These are phyloP conservation scores for Phanerochaete carnosa DNA, from an alignment of 768 basidiomycete genomes.

Conservation along the genomic window DNA sequence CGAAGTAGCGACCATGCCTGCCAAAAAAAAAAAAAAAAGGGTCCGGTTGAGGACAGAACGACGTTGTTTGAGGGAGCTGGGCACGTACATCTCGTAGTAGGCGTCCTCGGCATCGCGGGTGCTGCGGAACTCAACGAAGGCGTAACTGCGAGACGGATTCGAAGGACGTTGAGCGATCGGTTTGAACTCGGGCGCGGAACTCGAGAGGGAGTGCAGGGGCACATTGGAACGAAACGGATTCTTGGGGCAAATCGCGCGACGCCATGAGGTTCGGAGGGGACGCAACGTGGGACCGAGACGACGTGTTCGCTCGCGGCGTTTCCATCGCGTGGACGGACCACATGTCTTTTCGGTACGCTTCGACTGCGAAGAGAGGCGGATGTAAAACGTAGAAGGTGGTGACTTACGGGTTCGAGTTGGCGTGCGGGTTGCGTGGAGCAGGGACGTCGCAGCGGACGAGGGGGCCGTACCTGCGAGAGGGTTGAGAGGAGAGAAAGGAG, in stretches of 20 bases:
- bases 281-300: conserved; percentile 11
- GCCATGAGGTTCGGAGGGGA: conserved; percentile 7
- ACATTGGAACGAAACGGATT: conserved; percentile 26
- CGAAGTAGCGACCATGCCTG: conserved; percentile 77
- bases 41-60: not conserved
- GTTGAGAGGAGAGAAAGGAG: not conserved
- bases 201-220: conserved; percentile 20
- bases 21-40: not conserved
- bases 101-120: conserved; percentile 79
- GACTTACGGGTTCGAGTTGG: conserved; percentile 82
- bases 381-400: conserved; percentile 14
- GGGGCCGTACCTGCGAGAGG: conserved; percentile 63
- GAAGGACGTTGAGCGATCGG: conserved; percentile 56
- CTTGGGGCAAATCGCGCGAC: conserved; percentile 8
- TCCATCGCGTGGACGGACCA: conserved; percentile 12
- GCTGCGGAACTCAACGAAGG: conserved; percentile 82
- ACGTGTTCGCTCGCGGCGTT: conserved; percentile 15
- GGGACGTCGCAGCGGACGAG: conserved; percentile 89
- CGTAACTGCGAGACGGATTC: conserved; percentile 62
- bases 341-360: conserved; percentile 22
- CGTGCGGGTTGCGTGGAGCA: conserved; percentile 75
- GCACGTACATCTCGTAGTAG: conserved; percentile 75
- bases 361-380: conserved; percentile 31
- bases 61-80: not conserved
- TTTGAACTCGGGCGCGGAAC: conserved; percentile 30